Base-by-base conservation (phyloP, 768 basidiomycete species). In the Psilocybe sp. region DNA sequence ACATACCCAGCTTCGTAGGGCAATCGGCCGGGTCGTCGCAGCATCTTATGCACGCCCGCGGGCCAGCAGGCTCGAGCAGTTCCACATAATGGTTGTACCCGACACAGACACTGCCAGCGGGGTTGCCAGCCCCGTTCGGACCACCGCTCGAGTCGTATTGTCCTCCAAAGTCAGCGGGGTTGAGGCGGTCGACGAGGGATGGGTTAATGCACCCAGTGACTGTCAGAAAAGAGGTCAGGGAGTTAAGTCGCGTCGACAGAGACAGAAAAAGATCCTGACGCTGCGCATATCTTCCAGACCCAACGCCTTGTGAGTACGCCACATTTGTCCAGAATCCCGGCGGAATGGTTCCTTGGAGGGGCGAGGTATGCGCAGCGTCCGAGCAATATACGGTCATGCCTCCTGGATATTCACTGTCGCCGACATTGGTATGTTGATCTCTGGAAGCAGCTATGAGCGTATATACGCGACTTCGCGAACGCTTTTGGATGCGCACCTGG, bases 81-180 rank as follows among this genome's bases (percentile, higher is more conserved):
- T 83, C 81, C 16, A 81, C 78, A 55, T 81, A 83, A 60, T 81
- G 79, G 34, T 80, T 81, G 60, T 79, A 83, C 75, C 79, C 80
- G 13, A 72, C 56, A 53, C 81, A 82, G 6, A 71, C 69, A 53
- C 78, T 80, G 5, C 73, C 78, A 33, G 64, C 62, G 1, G 80
- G 80, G 55, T 81, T 81, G 1, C 81, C 81, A 6, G 49, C 56
- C n/a, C 79, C 78, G 19, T 67, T 70, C 2, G 52, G 64, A 4
- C 81, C 81, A 20, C 81, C 81, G 50, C 74, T 79, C 19, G 79
- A 81, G 60, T 81, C 80, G 57, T 82, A 82, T 56, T 82, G 79
- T 1, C 81, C 81, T 9, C 81, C 81, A 1, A 58, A 61, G 55
- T 82, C 81, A 41, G 64, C 60, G 1, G 72, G 61, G 55, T 80